Base-by-base conservation (phyloP, 208 protist genomes). In the Acanthamoeba divionensis region DNA sequence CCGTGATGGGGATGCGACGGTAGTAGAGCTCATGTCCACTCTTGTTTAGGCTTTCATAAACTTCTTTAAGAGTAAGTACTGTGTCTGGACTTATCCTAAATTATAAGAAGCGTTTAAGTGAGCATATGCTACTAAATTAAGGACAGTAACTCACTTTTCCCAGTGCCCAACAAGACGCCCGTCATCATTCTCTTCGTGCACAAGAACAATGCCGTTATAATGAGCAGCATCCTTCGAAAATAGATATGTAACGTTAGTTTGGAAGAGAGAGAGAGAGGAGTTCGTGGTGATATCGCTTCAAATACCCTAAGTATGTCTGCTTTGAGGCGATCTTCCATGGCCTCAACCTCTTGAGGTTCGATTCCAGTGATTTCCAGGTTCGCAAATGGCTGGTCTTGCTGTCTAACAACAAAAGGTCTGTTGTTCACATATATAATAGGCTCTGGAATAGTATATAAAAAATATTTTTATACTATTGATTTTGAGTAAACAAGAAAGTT, bases 251-350 rank as follows among this genome's bases (percentile, higher is more conserved):
- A 44, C 71, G 57, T 13, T 60, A 44, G 12, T 57, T 90, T 33
- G 45, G 15, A 69, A 41, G 67, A 44, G 24, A 8, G 69, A 26
- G 18, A 9, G 31, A 21, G 71, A 10, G 45, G 73, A 88, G n/a
- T 5, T 77, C n/a, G 29, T 82, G 75, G 79, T 48, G 73, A 15
- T 48, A 54, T 5, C 18, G 24, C 85, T 21, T 12, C 45, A 90
- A 86, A 33, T 15, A 75, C 45, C 44, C 29, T 12, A 15, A 69
- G 44, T 7, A 93, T 48, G 66, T 93, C 92, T 8, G 44, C 24
- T 62, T 93, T 93, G 3, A 93, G 38, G 0, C 92, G 69, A 31
- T 62, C 26, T 62, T 93, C 92, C 92, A 93, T 93, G 18, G 38
- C 41, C 86, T 93, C 92, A 6, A 93, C 60, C 67, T 91, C 79